Base-by-base conservation (phyloP, 163 green algal species). In the Smithsoniella earleae region DNA sequence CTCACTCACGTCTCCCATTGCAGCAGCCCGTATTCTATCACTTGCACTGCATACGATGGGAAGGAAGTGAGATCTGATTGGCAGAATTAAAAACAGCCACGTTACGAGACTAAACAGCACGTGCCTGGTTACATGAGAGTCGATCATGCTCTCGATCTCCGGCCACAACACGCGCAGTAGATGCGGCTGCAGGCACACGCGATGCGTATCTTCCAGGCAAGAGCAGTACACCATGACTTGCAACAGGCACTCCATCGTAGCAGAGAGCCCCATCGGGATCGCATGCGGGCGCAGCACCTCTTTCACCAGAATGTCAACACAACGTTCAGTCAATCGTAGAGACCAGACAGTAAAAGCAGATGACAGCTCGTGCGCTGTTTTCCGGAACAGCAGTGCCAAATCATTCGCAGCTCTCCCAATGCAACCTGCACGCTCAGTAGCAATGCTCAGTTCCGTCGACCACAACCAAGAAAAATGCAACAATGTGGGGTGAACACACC, bases 221-320 rank as follows among this genome's bases (percentile, higher is more conserved):
- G 58, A 69, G 25, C 58, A 69, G 58, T 69, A 69, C 34, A 69
- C 58, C 58, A 69, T 69, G n/a, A 69, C 34, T 69, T 69, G 58
- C 27, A 69, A 1, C 18, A 69, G 30, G 34, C 58, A 69, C 27
- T 69, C 58, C 58, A 69, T 69, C 8, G 25, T 34, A 6, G 58
- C 58, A 38, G 58, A 69, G 10, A 69, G 34, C 30, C 58, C 58
- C 58, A 69, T 69, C 6, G 58, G 58, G 25, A 69, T 16, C 8
- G 58, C 58, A 69, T 43, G 43, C 22, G 58, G 58, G 30, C 40
- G 20, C n/a, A 69, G 25, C 3, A 69, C 58, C 40, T 69, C 58
- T 34, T 30, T n/a, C 10, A 69, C 58, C 58, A 69, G 16, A 5
- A 69, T 36, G 34, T 36, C 43, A 6, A 69, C 58, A 13, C 58